Evolutionary conservation across 2,329 filamentous ascomycete species (phyloP).

Genomic region (Botrytis pseudocinerea): DNA sequence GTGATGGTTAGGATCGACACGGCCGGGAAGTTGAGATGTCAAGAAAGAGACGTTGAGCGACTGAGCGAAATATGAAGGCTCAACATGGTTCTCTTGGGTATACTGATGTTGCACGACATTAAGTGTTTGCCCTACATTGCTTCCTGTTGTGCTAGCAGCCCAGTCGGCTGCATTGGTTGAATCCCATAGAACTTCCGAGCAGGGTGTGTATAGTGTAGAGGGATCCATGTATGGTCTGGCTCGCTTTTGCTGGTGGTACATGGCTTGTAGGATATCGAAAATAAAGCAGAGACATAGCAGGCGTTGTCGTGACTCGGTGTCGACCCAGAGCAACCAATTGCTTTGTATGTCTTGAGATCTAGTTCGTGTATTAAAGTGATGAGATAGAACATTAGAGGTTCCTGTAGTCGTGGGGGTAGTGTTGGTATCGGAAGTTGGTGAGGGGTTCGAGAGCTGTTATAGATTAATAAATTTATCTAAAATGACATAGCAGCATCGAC

Average conservation of each 20-base stretch:
- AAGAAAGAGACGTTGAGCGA: slow-evolving; percentile 35
- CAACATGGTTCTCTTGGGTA: slow-evolving; percentile 22
- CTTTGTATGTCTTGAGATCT: slow-evolving; percentile 25
- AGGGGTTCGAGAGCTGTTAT: slow-evolving; percentile 4
- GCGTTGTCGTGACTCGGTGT: slow-evolving; percentile 53
- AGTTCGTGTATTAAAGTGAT: slow-evolving; percentile 5
- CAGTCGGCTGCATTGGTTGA: slow-evolving; percentile 50
- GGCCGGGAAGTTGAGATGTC: slow-evolving; percentile 34
- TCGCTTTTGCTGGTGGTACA: slow-evolving; percentile 48
- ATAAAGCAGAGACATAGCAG: slow-evolving; percentile 58
- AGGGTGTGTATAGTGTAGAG: slow-evolving; percentile 31
- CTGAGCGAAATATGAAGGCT: slow-evolving; percentile 31
- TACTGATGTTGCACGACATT: slow-evolving; percentile 28
- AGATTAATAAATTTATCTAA: slow-evolving; percentile 5
- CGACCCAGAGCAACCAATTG: slow-evolving; percentile 54
- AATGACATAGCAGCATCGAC: slow-evolving; percentile 20
- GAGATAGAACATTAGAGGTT: background rate
- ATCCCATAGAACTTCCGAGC: slow-evolving; percentile 51
- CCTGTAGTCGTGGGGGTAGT: background rate
- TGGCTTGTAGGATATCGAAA: slow-evolving; percentile 56
- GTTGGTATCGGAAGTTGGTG: background rate
- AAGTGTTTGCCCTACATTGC: slow-evolving; percentile 25
- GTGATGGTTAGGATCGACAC: slow-evolving; percentile 40
- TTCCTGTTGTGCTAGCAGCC: slow-evolving; percentile 40
- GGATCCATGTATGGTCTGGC: slow-evolving; percentile 18